These are phyloP conservation scores for Allantophomopsis lycopodina DNA, from an alignment of 2,329 filamentous ascomycete species.

Conservation along the genomic window DNA sequence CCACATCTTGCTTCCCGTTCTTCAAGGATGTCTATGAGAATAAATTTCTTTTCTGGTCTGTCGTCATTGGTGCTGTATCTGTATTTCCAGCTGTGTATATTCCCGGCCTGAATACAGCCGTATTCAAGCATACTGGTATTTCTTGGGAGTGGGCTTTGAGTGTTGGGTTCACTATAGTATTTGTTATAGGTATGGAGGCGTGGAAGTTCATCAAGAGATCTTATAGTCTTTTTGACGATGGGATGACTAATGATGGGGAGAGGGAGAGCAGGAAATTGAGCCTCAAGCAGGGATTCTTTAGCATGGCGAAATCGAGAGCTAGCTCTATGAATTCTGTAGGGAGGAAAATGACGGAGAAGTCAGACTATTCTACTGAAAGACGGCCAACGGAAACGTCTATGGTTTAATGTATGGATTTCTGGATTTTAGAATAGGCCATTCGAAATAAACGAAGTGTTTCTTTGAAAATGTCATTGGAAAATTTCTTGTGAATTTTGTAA, in stretches of 20 bases:
- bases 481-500: no score
- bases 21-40: conserved; percentile 36
- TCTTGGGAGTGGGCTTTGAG: conserved; percentile 53
- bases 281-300: conserved; percentile 13
- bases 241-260: conserved; percentile 11
- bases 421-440: no score
- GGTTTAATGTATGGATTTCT: no score
- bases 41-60: conserved; percentile 43
- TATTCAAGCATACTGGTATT: conserved; percentile 48
- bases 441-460: no score
- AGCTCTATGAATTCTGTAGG: conserved; percentile 7
- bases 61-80: conserved; percentile 35
- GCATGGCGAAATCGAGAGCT: conserved; percentile 13
- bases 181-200: conserved; percentile 43
- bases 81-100: conserved; percentile 49
- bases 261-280: conserved; percentile 5
- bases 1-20: conserved; percentile 21
- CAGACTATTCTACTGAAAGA: neutral
- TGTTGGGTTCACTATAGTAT: conserved; percentile 39
- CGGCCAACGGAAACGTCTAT: no score
- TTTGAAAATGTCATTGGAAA: no score
- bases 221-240: conserved; percentile 14
- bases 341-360: neutral
- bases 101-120: conserved; percentile 45
- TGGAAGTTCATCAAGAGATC: conserved; percentile 49